Evolutionary conservation across 176 grass and related monocot genomes (phyloP), one percentile per base, ranked within the genome.

Genomic region (Avena insularis): DNA sequence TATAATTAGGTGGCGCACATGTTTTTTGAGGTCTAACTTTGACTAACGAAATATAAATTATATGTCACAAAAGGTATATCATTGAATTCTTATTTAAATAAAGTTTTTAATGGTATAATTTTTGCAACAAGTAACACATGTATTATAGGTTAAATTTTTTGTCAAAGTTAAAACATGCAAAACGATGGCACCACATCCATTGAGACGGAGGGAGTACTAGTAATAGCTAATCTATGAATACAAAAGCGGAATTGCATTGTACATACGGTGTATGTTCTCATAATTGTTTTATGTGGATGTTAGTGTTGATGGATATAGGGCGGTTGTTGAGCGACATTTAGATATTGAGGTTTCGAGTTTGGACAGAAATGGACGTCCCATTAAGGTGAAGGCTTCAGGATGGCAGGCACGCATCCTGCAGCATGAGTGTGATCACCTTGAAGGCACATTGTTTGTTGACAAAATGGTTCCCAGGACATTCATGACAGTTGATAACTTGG

Each of bases 351-450:
- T 98, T 71, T 90, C 87, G 51, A 92, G 97, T 93, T 85, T 96
- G 80, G 89, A 93, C 75, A 87, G 87, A 47, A 62, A 96, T 61
- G 97, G 97, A 15, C 68, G 11, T 40, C 77, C 89, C 70, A 91
- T 98, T 13, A 96, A 96, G 84, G 66, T 96, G 29, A 87, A 94
- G 33, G 94, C 97, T 70, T 89, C 82, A 69, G 97, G 97, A 49
- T 98, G 97, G 97, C 92, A 96, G 45, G 94, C 92, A 62, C 97
- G 97, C 36, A 98, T 98, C 40, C 82, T 96, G 71, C 97, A 98
- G 73, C 97, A 98, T 4, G 97, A 98, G 84, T 96, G 92, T 21
- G 94, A 98, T 91, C 97, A 98, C 84, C 94, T 96, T 35, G 92
- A 98, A 64, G 97, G 97, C 73, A 94, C 83, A 12, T 61, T 98